Evolutionary conservation across 2,329 filamentous ascomycete genomes (phyloP).

Genomic region (Penicillium sp.): DNA sequence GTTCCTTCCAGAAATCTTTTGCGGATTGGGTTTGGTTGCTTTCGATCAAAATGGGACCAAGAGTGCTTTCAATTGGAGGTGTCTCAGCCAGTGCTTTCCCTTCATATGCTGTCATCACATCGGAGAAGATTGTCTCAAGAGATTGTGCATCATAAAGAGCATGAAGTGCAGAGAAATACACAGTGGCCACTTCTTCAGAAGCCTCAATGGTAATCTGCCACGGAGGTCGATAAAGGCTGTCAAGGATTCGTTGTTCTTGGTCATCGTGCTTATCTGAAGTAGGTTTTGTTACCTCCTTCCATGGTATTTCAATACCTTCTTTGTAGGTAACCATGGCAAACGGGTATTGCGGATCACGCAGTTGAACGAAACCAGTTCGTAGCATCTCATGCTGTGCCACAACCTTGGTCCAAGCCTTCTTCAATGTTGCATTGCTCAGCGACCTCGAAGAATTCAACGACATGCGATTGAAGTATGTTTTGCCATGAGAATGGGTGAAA

Average conservation of each 20-base stretch:
- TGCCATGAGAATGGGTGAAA: conserved; percentile 66
- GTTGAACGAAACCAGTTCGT: conserved; percentile 68
- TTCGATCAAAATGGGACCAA: conserved; percentile 47
- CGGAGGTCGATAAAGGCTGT: conserved; percentile 55
- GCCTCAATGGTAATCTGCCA: conserved; percentile 62
- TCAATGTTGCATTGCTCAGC: conserved; percentile 46
- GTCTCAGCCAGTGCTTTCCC: conserved; percentile 22
- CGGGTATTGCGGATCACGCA: conserved; percentile 59
- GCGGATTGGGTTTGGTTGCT: conserved; percentile 32
- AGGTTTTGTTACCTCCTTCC: conserved; percentile 27
- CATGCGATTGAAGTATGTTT: conserved; percentile 74
- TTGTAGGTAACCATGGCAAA: conserved; percentile 74
- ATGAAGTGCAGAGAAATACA: conserved; percentile 68
- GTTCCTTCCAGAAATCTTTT: conserved; percentile 63
- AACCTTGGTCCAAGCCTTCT: conserved; percentile 60
- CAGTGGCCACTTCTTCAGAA: conserved; percentile 18
- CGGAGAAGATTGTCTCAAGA: conserved; percentile 62
- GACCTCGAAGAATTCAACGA: conserved; percentile 50
- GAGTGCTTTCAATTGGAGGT: conserved; percentile 42
- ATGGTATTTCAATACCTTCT: conserved; percentile 39
- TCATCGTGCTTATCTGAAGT: background rate
- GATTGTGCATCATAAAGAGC: conserved; percentile 83
- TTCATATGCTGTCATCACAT: conserved; percentile 52
- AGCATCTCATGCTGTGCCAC: conserved; percentile 67
- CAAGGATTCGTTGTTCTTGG: conserved; percentile 35